These are phyloP conservation scores for Lipomyces orientalis DNA, from an alignment of 805 yeast species.

Conservation along the genomic window DNA sequence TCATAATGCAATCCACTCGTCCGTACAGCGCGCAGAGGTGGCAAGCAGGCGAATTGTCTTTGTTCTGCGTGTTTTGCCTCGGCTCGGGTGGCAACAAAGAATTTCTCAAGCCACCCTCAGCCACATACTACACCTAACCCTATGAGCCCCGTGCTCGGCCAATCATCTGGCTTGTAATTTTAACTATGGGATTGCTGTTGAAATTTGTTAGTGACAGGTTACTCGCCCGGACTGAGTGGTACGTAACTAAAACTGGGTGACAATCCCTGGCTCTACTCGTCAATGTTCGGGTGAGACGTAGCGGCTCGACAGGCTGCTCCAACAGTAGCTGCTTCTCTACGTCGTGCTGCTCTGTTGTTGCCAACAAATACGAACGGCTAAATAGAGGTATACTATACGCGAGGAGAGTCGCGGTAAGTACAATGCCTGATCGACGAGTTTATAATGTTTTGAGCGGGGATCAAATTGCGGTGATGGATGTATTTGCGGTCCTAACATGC, in stretches of 20 bases:
- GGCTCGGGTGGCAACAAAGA: neutral
- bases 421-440: neutral
- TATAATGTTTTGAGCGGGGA: neutral
- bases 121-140: neutral
- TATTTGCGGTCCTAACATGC: neutral
- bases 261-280: neutral
- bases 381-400: neutral
- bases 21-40: too few species aligned
- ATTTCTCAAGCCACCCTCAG: neutral
- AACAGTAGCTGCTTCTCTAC: neutral
- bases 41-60: too few species aligned
- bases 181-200: neutral
- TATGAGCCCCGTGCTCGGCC: neutral
- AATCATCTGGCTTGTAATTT: neutral
- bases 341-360: neutral
- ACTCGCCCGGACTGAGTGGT: neutral
- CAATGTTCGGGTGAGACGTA: neutral
- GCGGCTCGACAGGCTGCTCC: neutral
- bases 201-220: neutral
- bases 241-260: neutral
- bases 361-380: neutral
- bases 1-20: too few species aligned
- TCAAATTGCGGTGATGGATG: neutral
- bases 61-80: too few species aligned
- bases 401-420: neutral